Evolutionary conservation across 805 yeast genomes (phyloP), one percentile per base, ranked within the genome.

Genomic region (Kazachstania martiniae): DNA sequence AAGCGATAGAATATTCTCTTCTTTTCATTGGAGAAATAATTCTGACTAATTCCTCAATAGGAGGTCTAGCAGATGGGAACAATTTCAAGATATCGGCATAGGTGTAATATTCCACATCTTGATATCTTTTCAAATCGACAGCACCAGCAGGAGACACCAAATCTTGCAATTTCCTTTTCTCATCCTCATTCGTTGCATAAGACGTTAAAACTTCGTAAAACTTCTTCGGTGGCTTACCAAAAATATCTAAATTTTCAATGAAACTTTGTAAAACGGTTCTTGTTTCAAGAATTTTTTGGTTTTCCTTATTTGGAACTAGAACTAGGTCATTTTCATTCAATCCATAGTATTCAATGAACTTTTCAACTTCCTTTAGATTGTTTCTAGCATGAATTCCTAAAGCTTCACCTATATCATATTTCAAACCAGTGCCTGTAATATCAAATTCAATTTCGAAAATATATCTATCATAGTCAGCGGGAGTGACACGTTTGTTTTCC

Each of bases 381-480:
- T 89, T 89, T 52, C 89, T 77, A 30, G 94, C 95, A 50, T 89
- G 96, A 38, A 89, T 73, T 51, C 97, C 97, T 39, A 89, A 72
- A 14, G 97, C 95, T 66, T 89, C 97, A 56, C 97, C 97, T 52
- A 89, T 85, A 42, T 78, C 91, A 56, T 89, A 89, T 31, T 74
- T 83, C 53, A 89, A 66, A 17, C 94, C 95, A 23, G 96, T 86
- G 33, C 93, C 94, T 28, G 86, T 61, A 52, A 78, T 72, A 55
- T 89, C 97, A 45, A 89, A 85, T 62, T 89, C 97, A 46, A 89
- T 80, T 54, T 89, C 95, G 84, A 89, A 89, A 48, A 89, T 87
- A 61, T 89, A 82, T 65, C 97, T 83, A 40, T 83, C 84, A 60
- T 89, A 89, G 48, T 83, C 87, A 23, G 49, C 51, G 5, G 97